A percentile compares a stretch with the other conserved stretches of the same genome.
Conservation (phyloP, 306 rosid species). For the Hippophae tibetana region DNA sequence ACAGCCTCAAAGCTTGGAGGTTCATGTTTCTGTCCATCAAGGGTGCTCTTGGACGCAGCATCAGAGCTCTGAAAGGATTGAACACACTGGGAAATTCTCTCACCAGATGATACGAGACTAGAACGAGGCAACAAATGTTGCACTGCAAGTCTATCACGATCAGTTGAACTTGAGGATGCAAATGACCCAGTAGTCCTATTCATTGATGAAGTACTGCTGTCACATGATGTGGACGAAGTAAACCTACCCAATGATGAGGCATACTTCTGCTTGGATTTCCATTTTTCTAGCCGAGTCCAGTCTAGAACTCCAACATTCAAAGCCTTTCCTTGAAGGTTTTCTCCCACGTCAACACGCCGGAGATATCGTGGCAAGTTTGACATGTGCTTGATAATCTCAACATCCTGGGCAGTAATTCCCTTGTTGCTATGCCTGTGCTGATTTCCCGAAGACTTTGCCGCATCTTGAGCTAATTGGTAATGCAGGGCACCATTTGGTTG, state of each 20-base stretch:
- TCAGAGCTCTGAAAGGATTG: slow-evolving; percentile 31
- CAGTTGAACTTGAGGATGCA: slow-evolving; percentile 15
- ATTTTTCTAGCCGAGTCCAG: slow-evolving; percentile 72
- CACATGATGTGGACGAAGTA: slow-evolving; percentile 21
- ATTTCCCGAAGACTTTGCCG: slow-evolving; percentile 13
- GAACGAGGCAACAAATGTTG: slow-evolving; percentile 25
- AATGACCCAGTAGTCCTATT: slow-evolving; percentile 26
- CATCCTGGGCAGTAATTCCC: slow-evolving; percentile 37
- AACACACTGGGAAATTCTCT: slow-evolving; percentile 23
- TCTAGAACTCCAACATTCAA: slow-evolving; percentile 90
- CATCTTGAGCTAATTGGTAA: slow-evolving; percentile 22
- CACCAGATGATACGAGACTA: slow-evolving; percentile 25
- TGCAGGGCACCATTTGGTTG: slow-evolving; percentile 20
- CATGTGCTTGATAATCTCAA: slow-evolving; percentile 90
- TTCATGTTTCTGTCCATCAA: slow-evolving; percentile 30
- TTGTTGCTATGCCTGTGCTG: slow-evolving; percentile 21
- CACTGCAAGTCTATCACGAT: slow-evolving; percentile 20
- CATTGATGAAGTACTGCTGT: slow-evolving; percentile 19
- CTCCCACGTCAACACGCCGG: slow-evolving; percentile 41
- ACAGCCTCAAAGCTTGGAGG: slow-evolving; percentile 27
- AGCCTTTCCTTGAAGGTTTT: slow-evolving; percentile 48
- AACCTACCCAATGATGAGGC: slow-evolving; percentile 24
- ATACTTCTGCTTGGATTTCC: slow-evolving; percentile 50
- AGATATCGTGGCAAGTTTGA: slow-evolving; percentile 75
- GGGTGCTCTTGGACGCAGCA: slow-evolving; percentile 26